These are phyloP conservation scores for Schizosaccharomyces octosporus DNA, from an alignment of 805 yeast species.

Conservation along the genomic window DNA sequence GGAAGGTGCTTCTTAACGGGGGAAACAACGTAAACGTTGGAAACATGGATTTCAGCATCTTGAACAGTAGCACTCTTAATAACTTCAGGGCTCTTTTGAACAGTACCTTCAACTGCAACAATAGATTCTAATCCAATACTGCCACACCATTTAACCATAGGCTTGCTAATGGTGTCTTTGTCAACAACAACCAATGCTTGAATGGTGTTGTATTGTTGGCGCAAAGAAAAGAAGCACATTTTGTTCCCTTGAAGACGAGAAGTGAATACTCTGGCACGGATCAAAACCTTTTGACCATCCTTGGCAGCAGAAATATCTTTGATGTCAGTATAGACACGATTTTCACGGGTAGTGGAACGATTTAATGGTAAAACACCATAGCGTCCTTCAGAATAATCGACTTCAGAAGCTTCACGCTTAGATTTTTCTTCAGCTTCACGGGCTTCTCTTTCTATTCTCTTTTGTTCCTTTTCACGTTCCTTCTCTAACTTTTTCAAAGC, in stretches of 20 bases:
- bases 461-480: slow-evolving; percentile 73
- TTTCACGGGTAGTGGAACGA: slow-evolving; percentile 52
- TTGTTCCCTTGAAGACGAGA: slow-evolving; percentile 84
- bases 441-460: slow-evolving; percentile 81
- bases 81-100: slow-evolving; percentile 61
- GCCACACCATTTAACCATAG: slow-evolving; percentile 90
- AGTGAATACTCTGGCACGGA: slow-evolving; percentile 86
- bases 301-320: slow-evolving; percentile 24
- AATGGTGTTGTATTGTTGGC: slow-evolving; percentile 66
- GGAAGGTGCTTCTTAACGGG: slow-evolving; percentile 88
- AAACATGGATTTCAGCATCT: slow-evolving; percentile 62
- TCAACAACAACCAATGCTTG: slow-evolving; percentile 69
- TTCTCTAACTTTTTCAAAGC: slow-evolving; percentile 82
- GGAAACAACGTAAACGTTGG: slow-evolving; percentile 48
- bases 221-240: slow-evolving; percentile 66
- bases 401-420: slow-evolving; percentile 47
- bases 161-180: slow-evolving; percentile 58
- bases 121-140: slow-evolving; percentile 68
- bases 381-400: slow-evolving; percentile 55
- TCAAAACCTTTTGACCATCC: slow-evolving; percentile 54
- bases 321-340: slow-evolving; percentile 35
- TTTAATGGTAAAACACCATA: slow-evolving; percentile 78
- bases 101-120: slow-evolving; percentile 70
- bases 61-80: slow-evolving; percentile 79
- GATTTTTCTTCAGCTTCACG: slow-evolving; percentile 70